These are phyloP conservation scores for Metschnikowia lachancei DNA, from an alignment of 805 yeast genomes.

Conservation along the genomic window DNA sequence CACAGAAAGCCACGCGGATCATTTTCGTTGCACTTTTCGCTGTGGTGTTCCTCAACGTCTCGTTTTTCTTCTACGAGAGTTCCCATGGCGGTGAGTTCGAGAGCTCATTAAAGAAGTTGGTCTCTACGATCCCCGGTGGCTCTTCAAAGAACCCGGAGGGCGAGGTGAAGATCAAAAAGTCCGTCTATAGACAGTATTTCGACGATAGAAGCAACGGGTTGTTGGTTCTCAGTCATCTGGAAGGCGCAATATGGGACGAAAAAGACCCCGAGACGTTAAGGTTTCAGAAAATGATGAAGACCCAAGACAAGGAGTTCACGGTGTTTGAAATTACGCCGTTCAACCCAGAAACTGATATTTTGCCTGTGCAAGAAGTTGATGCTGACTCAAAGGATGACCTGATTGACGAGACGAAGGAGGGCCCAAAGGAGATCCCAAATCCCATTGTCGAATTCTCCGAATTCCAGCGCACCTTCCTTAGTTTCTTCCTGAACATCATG, in stretches of 20 bases:
- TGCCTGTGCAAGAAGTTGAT: neutral
- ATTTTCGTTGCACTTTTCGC: slow-evolving; percentile 5
- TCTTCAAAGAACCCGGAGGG: neutral
- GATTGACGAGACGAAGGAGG: neutral
- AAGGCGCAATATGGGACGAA: slow-evolving; percentile 8
- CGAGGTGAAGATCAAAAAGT: neutral
- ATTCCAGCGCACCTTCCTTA: slow-evolving; percentile 18
- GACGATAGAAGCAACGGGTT: slow-evolving; percentile 16
- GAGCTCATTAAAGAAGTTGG: slow-evolving; percentile 2
- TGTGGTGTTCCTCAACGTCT: slow-evolving; percentile 9
- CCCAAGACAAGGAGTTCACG: neutral
- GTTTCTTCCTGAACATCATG: slow-evolving; percentile 24
- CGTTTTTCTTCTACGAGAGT: slow-evolving; percentile 5
- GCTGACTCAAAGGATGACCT: neutral
- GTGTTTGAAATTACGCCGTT: slow-evolving; percentile 10
- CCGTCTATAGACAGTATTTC: slow-evolving; percentile 10
- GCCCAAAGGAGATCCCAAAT: neutral
- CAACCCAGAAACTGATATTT: neutral
- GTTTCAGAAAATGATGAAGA: slow-evolving; percentile 1
- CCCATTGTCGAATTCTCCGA: slow-evolving; percentile 6
- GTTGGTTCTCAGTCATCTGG: slow-evolving; percentile 11
- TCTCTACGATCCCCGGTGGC: slow-evolving; percentile 2
- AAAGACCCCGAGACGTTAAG: slow-evolving; percentile 10
- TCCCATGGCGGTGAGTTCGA: slow-evolving; percentile 8
- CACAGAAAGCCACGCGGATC: slow-evolving; percentile 7